These are phyloP conservation scores for Boletus rubropictus DNA, from an alignment of 768 basidiomycete genomes.

Conservation along the genomic window DNA sequence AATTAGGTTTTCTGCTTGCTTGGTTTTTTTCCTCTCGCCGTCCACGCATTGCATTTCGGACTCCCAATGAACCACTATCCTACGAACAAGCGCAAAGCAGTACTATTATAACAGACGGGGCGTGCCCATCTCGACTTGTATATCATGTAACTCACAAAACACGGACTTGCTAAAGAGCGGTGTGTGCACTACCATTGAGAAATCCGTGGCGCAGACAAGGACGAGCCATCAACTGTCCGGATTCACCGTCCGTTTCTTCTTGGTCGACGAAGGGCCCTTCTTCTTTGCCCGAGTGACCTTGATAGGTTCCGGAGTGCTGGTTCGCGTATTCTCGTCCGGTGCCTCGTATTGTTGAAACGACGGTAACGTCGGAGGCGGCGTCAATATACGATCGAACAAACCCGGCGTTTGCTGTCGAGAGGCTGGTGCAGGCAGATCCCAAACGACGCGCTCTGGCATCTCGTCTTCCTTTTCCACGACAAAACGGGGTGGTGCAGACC, in stretches of 20 bases:
- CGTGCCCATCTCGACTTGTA: conserved; percentile 19
- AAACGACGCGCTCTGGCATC: conserved; percentile 63
- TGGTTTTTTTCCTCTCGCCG: conserved; percentile 1
- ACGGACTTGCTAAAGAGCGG: background rate
- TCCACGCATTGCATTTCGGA: conserved; percentile 16
- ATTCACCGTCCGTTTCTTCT: conserved; percentile 59
- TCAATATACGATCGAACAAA: conserved; percentile 29
- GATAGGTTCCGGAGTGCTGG: conserved; percentile 63
- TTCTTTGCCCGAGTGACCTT: conserved; percentile 73
- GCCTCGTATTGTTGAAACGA: conserved; percentile 54
- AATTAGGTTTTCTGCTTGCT: conserved; percentile 12
- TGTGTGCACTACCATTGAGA: background rate
- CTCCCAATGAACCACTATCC: conserved; percentile 15
- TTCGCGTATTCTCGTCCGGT: conserved; percentile 39
- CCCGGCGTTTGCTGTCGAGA: conserved; percentile 22
- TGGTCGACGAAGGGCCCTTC: conserved; percentile 41
- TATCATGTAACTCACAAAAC: conserved; percentile 22
- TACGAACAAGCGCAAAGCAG: conserved; percentile 15
- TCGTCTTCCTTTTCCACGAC: conserved; percentile 76
- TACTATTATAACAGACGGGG: conserved; percentile 15
- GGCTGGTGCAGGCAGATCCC: conserved; percentile 20
- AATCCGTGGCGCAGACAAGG: background rate
- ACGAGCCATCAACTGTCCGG: conserved; percentile 11
- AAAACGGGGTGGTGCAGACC: conserved; percentile 43
- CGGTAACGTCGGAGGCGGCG: conserved; percentile 32